Percentiles rank a stretch among this genome's conserved stretches.
Evolutionary conservation across 768 basidiomycete species (phyloP).

Genomic region (Macrolepiota fuliginosa): DNA sequence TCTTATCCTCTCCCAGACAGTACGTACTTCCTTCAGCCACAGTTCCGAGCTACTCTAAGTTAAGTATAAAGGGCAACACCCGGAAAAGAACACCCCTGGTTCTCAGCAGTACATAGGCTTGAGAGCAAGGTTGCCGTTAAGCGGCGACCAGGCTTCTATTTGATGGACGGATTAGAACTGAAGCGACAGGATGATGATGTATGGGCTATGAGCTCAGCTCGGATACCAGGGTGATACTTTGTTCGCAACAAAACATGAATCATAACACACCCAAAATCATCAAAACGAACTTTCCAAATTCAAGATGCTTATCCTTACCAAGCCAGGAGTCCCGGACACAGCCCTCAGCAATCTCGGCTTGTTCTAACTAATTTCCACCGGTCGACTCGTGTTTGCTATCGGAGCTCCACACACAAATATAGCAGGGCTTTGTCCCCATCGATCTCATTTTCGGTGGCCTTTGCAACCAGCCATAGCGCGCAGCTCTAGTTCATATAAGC

Average conservation of each 20-base stretch:
- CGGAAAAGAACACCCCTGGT: neutral
- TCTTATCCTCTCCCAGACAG: neutral
- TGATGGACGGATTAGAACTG: neutral
- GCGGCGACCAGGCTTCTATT: neutral
- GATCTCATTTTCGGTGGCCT: neutral
- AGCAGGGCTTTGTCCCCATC: neutral
- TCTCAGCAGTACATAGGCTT: neutral
- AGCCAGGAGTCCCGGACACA: neutral
- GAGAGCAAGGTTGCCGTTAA: neutral
- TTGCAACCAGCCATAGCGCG: neutral
- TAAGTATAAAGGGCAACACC: neutral
- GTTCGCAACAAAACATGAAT: neutral
- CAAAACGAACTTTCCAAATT: neutral
- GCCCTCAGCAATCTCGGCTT: neutral
- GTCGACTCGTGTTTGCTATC: neutral
- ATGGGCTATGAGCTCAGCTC: neutral
- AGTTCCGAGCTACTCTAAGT: neutral
- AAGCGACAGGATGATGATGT: neutral
- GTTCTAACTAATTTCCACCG: neutral
- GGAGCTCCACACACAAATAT: neutral
- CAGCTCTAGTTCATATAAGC: neutral
- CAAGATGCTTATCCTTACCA: neutral
- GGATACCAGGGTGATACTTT: neutral
- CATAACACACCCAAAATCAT: neutral
- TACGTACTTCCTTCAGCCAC: neutral